These are phyloP conservation scores for Fusarium lateritium DNA, from an alignment of 2,329 filamentous ascomycete species.

Conservation along the genomic window DNA sequence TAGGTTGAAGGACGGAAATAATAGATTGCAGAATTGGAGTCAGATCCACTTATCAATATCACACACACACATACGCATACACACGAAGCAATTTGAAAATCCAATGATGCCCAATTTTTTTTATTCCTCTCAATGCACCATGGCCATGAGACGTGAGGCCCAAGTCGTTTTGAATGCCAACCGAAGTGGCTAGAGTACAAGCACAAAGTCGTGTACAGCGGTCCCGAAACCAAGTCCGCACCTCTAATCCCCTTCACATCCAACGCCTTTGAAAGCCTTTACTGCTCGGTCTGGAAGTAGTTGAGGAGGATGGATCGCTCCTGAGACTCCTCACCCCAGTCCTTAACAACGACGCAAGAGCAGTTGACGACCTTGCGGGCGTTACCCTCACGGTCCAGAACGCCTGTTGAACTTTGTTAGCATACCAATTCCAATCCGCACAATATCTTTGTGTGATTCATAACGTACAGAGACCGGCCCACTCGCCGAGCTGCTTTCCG, in stretches of 20 bases:
- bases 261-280: slow-evolving; percentile 56
- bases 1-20: slow-evolving; percentile 60
- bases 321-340: slow-evolving; percentile 99
- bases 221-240: slow-evolving; percentile 53
- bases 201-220: slow-evolving; percentile 56
- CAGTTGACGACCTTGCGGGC: slow-evolving; percentile 99
- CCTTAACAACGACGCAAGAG: slow-evolving; percentile 99
- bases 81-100: slow-evolving; percentile 30
- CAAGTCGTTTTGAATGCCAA: slow-evolving; percentile 62
- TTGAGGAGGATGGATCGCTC: slow-evolving; percentile 99
- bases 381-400: slow-evolving; percentile 99
- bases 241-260: slow-evolving; percentile 59
- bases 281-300: slow-evolving; percentile 98
- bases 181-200: slow-evolving; percentile 65
- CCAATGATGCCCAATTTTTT: slow-evolving; percentile 56
- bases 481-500: slow-evolving; percentile 99
- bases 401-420: slow-evolving; percentile 72
- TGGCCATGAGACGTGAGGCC: slow-evolving; percentile 54
- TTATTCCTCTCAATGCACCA: slow-evolving; percentile 59
- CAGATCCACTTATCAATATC: background rate
- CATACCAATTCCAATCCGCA: slow-evolving; percentile 11
- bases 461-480: slow-evolving; percentile 97
- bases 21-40: slow-evolving; percentile 39
- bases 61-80: slow-evolving; percentile 1
- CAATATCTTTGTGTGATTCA: background rate